Base-by-base conservation (phyloP, 2,329 filamentous ascomycete species). In the Ophiostoma piceae region DNA sequence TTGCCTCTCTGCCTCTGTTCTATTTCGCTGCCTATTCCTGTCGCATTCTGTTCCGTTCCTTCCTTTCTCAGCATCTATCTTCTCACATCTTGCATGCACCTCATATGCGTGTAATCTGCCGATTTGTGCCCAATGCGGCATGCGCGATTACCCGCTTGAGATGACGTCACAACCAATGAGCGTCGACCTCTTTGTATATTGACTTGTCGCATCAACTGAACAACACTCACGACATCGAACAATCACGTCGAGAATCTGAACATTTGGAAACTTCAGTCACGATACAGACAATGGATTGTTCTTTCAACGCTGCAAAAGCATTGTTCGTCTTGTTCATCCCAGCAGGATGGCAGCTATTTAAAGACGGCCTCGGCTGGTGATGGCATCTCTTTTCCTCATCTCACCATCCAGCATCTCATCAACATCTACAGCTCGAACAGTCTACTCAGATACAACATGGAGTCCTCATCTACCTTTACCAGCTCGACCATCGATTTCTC, bases 81-180 rank as follows among this genome's bases (percentile, higher is more conserved):
- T 57, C 16, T 51, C 6, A 51, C 47, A 51, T 47, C 43, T 47
- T 47, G 11, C 37, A 8, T 14, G 41, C n/a, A 9, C 9, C 47
- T 54, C 47, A 22, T n/a, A 54, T 54, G 47, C n/a, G 47, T 54
- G 47, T 54, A 22, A 54, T 69, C 62, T 69, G 68, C 62, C 62
- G 60, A 69, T 35, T 41, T 62, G 51, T 43, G 60, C 60, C 9
- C 43, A 66, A 57, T 26, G 29, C 51, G 51, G 51, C 51, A 26
- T 12, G 51, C 22, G 22, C 51, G 9, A 14, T 2, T 57, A 62
- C 66, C 69, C 65, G 39, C 32, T 67, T 57, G 37, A 14, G 69
- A 68, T 70, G 69, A 70, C 69, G 69, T 70, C 69, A 70, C 57
- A 66, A 19, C 69, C 69, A 70, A 70, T 70, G 22, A 57, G 66